Conservation (phyloP, 2,329 filamentous ascomycete genomes). For the Coniochaeta pulveracea region DNA sequence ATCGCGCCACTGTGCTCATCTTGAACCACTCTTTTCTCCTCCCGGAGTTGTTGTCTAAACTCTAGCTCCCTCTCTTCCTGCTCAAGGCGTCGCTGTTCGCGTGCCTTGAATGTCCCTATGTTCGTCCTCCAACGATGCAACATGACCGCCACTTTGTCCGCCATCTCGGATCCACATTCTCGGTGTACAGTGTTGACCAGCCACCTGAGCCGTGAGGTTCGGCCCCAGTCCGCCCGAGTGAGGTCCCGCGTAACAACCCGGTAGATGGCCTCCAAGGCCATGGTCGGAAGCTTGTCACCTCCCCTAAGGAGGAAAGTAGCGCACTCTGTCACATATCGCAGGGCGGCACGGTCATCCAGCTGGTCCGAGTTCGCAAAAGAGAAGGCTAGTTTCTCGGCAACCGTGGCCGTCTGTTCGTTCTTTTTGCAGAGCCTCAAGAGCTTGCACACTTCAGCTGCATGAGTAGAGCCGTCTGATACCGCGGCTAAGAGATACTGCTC, state of each 20-base stretch:
- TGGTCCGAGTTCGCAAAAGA: conserved; percentile 11
- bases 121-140: conserved; percentile 14
- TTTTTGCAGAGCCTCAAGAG: conserved; percentile 1
- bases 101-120: conserved; percentile 4
- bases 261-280: conserved; percentile 18
- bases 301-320: conserved; percentile 16
- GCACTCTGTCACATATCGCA: conserved; percentile 21
- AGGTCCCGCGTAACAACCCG: conserved; percentile 24
- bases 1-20: too few relatives aligned
- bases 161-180: conserved; percentile 13
- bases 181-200: conserved; percentile 19
- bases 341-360: conserved; percentile 11
- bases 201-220: conserved; percentile 22
- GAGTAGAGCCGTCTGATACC: background rate
- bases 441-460: background rate
- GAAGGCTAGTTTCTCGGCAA: conserved; percentile 12
- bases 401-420: conserved; percentile 6
- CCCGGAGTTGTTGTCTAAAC: too few relatives aligned
- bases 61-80: background rate
- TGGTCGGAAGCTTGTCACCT: conserved; percentile 11
- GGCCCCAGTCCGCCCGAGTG: conserved; percentile 19
- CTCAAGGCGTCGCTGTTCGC: background rate
- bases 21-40: too few relatives aligned
- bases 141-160: conserved; percentile 11
- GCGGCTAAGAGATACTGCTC: conserved; percentile 2